phyloP scores from a whole-genome alignment of 495 filamentous ascomycete species.

The Hyaloscypha finlandica region DNA sequence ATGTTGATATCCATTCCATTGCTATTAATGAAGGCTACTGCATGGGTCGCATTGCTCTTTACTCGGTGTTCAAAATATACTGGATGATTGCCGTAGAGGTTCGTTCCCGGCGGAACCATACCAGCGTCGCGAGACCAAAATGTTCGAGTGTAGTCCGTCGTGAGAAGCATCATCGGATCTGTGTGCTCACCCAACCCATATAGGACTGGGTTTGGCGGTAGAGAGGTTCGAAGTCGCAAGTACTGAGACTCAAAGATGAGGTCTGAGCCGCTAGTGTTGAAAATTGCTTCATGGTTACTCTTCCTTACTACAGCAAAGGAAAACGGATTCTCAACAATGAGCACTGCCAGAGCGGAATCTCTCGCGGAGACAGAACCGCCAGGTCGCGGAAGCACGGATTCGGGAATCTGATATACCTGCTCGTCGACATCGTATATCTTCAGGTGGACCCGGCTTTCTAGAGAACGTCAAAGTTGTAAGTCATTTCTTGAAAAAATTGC shows the following conservation, averaged over 20 bases:
- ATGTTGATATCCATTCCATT: slow-evolving; percentile 89
- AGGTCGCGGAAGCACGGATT: slow-evolving; percentile 67
- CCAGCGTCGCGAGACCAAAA: slow-evolving; percentile 79
- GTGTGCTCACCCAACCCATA: slow-evolving; percentile 83
- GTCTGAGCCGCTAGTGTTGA: slow-evolving; percentile 66
- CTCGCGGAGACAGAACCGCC: slow-evolving; percentile 5
- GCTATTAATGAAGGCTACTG: slow-evolving; percentile 76
- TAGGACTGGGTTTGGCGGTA: slow-evolving; percentile 66
- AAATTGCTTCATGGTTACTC: slow-evolving; percentile 65
- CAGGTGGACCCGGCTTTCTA: slow-evolving; percentile 65
- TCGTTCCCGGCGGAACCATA: slow-evolving; percentile 56
- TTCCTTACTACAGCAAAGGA: slow-evolving; percentile 65
- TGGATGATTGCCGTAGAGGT: slow-evolving; percentile 81
- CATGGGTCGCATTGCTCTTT: slow-evolving; percentile 61
- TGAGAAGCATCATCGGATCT: slow-evolving; percentile 69
- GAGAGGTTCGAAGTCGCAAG: slow-evolving; percentile 64
- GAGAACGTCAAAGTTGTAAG: background rate
- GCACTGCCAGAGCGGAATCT: slow-evolving; percentile 60
- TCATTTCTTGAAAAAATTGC: background rate
- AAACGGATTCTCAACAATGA: slow-evolving; percentile 68
- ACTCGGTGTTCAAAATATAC: slow-evolving; percentile 79
- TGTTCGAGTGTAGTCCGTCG: slow-evolving; percentile 72
- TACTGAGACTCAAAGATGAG: slow-evolving; percentile 82
- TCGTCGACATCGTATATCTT: slow-evolving; percentile 76
- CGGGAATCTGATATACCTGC: slow-evolving; percentile 76